Evolutionary conservation across 1,284 basidiomycete species (phyloP).

Genomic region (Naganishia cerealis): DNA sequence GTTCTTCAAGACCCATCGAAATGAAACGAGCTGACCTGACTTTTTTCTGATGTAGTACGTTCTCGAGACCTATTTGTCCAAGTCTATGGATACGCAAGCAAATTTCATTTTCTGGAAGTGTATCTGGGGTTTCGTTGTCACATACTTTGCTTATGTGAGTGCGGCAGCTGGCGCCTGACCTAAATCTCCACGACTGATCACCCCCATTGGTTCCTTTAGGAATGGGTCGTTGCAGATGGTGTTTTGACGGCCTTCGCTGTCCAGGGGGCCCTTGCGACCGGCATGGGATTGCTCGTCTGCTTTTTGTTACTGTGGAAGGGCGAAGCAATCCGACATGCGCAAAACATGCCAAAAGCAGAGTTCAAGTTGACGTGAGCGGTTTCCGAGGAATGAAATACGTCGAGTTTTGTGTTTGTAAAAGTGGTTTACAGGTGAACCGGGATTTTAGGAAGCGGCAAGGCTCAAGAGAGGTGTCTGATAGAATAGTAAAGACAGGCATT

Average conservation of each 20-base stretch:
- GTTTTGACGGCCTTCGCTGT: conserved; percentile 42
- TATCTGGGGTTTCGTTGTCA: conserved; percentile 49
- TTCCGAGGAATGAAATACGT: not conserved
- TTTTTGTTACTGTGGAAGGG: conserved; percentile 42
- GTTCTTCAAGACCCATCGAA: not conserved
- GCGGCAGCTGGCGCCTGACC: not conserved
- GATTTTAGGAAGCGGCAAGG: not conserved
- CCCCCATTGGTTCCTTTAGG: not conserved
- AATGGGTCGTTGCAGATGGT: conserved; percentile 42
- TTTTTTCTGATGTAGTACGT: conserved; percentile 43
- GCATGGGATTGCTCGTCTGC: conserved; percentile 38
- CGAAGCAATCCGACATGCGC: conserved; percentile 36
- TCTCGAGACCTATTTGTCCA: conserved; percentile 46
- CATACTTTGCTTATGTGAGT: conserved; percentile 47
- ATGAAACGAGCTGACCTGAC: conserved; percentile 11
- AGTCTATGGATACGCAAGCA: conserved; percentile 48
- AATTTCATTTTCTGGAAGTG: conserved; percentile 53
- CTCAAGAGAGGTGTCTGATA: no score
- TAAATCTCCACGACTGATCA: not conserved
- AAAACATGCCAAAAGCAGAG: conserved; percentile 40
- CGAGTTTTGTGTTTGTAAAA: not conserved
- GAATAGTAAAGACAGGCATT: no score
- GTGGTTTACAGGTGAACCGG: not conserved
- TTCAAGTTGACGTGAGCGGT: conserved; percentile 12
- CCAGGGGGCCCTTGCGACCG: conserved; percentile 45